phyloP scores from a whole-genome alignment of 306 rosid species.

The Crotalaria pallida region DNA sequence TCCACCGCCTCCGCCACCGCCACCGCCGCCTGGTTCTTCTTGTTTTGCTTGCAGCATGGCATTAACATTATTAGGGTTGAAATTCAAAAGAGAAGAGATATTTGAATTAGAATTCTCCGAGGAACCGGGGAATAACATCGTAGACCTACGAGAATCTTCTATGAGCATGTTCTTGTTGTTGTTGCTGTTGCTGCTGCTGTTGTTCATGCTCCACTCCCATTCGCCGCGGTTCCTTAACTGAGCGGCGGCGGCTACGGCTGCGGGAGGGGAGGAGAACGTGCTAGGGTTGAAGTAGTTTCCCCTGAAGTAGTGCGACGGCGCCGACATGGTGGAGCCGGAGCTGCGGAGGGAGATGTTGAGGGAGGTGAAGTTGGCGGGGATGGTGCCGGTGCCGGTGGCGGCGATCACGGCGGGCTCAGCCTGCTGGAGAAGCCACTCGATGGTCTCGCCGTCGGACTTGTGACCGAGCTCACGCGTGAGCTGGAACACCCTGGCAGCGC shows the following conservation, averaged over 20 bases:
- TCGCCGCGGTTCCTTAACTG: conserved; percentile 33
- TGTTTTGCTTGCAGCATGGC: conserved; percentile 48
- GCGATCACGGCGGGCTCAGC: conserved; percentile 92
- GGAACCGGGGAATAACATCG: conserved; percentile 30
- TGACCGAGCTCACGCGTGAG: conserved; percentile 86
- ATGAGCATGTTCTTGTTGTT: conserved; percentile 12
- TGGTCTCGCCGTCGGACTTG: conserved; percentile 91
- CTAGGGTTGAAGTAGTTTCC: conserved; percentile 50
- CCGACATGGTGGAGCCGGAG: conserved; percentile 81
- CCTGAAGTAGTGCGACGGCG: conserved; percentile 74
- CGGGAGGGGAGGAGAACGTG: conserved; percentile 23
- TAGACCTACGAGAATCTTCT: conserved; percentile 45
- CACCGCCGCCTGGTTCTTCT: conserved; percentile 24
- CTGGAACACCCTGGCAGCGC: conserved; percentile 95
- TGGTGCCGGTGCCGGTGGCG: conserved; percentile 91
- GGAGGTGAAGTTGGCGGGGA: conserved; percentile 87
- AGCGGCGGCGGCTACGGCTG: conserved; percentile 19
- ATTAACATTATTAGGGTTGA: conserved; percentile 46
- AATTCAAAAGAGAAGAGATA: conserved; percentile 52
- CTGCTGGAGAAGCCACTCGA: conserved; percentile 94
- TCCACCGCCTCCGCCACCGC: background rate
- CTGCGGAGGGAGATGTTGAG: conserved; percentile 94
- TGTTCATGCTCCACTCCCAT: conserved; percentile 39
- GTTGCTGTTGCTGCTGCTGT: conserved; percentile 2
- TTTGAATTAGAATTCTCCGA: conserved; percentile 34